These are phyloP conservation scores for Scopulariopsis brevicaulis DNA, from an alignment of 2,329 filamentous ascomycete species.

Conservation along the genomic window DNA sequence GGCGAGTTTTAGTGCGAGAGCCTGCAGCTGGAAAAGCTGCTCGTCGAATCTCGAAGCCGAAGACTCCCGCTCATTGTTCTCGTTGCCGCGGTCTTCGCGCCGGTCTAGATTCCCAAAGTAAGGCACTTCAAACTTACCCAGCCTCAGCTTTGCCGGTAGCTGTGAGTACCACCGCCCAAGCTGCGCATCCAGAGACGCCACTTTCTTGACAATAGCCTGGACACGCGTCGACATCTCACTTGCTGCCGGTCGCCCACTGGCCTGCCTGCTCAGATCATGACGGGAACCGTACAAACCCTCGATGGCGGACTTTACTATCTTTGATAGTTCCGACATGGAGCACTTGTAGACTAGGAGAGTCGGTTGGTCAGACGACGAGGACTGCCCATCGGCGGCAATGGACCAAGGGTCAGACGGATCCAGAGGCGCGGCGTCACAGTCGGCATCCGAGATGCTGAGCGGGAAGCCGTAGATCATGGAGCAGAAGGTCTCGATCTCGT, in stretches of 20 bases:
- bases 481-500: slow-evolving; percentile 26
- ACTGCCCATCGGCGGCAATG: neutral
- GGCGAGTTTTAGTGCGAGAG: slow-evolving; percentile 17
- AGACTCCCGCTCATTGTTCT: neutral
- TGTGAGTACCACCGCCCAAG: neutral
- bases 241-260: neutral
- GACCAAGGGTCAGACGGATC: slow-evolving; percentile 14
- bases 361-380: neutral
- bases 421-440: slow-evolving; percentile 18
- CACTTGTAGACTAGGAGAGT: slow-evolving; percentile 12
- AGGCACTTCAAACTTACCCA: neutral
- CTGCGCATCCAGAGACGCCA: neutral
- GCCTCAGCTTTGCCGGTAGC: neutral
- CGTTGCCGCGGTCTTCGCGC: neutral
- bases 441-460: slow-evolving; percentile 15
- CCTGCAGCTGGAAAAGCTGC: slow-evolving; percentile 16
- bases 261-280: neutral
- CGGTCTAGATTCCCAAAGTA: neutral
- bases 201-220: neutral
- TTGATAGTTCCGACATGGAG: slow-evolving; percentile 11
- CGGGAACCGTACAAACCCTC: slow-evolving; percentile 8
- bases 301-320: slow-evolving; percentile 8
- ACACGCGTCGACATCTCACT: neutral
- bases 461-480: slow-evolving; percentile 27
- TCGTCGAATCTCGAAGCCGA: slow-evolving; percentile 1